Base-by-base conservation (phyloP, 345 rosid species). In the Carallia brachiata region DNA sequence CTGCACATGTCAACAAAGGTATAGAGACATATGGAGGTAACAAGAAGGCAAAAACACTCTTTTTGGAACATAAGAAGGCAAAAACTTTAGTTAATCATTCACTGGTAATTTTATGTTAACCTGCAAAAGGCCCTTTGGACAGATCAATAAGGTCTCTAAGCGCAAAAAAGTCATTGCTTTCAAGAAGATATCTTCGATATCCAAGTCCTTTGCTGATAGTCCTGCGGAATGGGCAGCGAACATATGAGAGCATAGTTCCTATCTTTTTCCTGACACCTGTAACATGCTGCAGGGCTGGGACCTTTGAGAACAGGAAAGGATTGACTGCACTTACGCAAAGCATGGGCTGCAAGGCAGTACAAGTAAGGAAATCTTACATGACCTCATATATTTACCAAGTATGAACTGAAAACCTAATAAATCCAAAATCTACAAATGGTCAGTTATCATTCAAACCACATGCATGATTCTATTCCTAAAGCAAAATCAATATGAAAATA, bases 101-200 rank as follows among this genome's bases (percentile, higher is more conserved):
- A 61, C 60, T 23, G 52, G 52, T 36, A 30, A 68, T 57, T n/a
- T 66, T 67, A 80, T 62, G 70, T 62, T 70, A 65, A 93, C 99
- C 97, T 89, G 99, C 89, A 83, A 92, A 95, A 65, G 97, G 89
- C 68, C 99, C 98, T 84, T 87, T 95, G 28, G 99, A 95, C 70
- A 95, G 97, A 89, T 96, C 98, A 60, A 90, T 83, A 58, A 96
- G 94, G 77, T 95, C 98, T 79, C 85, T 90, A 62, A 89, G 85
- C 28, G 96, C 86, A 75, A 96, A 92, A 81, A 96, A 96, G 62
- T 92, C 97, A 65, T 86, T 87, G 92, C 87, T 75, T 84, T 96
- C 97, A 18, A 96, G 87, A 76, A 96, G 91, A 84, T 96, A 89
- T 86, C 91, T 89, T 77, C 98, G 92, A 81, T 82, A 80, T 18